phyloP scores from a whole-genome alignment of 306 rosid species.

The Gillenia trifoliata region DNA sequence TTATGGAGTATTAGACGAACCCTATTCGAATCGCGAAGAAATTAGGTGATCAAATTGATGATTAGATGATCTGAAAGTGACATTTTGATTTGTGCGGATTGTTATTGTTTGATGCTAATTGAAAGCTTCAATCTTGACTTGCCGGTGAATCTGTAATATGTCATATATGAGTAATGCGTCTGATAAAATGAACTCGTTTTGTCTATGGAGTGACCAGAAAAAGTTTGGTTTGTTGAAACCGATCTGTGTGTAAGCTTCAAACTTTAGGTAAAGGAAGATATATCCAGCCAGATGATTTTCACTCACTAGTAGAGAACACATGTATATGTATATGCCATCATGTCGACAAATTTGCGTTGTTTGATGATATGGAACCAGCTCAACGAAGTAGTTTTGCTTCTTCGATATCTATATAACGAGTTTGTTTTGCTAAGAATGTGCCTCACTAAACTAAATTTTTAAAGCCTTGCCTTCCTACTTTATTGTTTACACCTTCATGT shows the following conservation, averaged over 20 bases:
- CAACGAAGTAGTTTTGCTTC: background rate
- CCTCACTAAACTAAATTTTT: background rate
- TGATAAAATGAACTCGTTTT: background rate
- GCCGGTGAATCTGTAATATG: background rate
- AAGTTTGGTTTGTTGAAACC: background rate
- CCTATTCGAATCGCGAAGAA: background rate
- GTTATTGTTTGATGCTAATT: background rate
- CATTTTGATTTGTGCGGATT: background rate
- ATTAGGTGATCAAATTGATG: background rate
- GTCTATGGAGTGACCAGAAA: background rate
- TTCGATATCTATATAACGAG: background rate
- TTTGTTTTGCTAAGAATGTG: background rate
- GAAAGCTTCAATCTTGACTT: background rate
- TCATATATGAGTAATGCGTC: background rate
- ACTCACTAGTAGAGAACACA: background rate
- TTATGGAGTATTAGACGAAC: background rate
- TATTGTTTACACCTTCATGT: background rate
- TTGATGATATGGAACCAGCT: background rate
- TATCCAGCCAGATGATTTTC: background rate
- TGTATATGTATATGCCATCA: background rate
- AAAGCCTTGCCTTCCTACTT: background rate
- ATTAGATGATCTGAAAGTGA: background rate
- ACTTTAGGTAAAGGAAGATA: background rate
- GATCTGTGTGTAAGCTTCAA: background rate
- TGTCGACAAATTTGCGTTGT: background rate